These are phyloP conservation scores for Lentinula novae-zelandiae DNA, from an alignment of 1,284 basidiomycete species.

Conservation along the genomic window DNA sequence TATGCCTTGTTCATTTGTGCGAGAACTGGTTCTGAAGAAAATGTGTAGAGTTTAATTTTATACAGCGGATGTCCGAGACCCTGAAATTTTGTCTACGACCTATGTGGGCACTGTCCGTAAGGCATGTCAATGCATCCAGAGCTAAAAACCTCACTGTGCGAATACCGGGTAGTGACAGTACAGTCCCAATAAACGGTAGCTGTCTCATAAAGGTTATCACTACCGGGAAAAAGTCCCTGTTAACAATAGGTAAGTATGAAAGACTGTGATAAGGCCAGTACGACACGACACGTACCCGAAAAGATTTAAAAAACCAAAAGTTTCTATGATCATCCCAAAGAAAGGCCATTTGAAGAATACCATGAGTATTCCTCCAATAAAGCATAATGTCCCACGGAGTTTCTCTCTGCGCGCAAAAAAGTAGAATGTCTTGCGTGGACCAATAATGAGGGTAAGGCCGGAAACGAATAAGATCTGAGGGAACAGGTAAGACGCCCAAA, in stretches of 20 bases:
- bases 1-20: neutral
- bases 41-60: conserved; percentile 26
- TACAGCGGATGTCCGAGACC: conserved; percentile 74
- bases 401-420: conserved; percentile 98
- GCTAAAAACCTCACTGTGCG: conserved; percentile 48
- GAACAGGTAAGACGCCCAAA: neutral
- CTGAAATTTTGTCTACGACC: conserved; percentile 72
- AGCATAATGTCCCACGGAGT: conserved; percentile 89
- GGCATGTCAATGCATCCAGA: conserved; percentile 5
- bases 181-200: conserved; percentile 86
- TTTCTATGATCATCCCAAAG: conserved; percentile 90
- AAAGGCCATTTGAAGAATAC: conserved; percentile 94
- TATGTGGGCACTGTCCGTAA: conserved; percentile 23
- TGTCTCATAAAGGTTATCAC: conserved; percentile 95
- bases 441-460: conserved; percentile 92
- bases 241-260: conserved; percentile 4
- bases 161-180: conserved; percentile 86
- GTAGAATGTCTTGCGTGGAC: conserved; percentile 94
- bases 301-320: conserved; percentile 93
- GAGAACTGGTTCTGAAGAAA: neutral
- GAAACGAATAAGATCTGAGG: conserved; percentile 86
- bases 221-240: conserved; percentile 98
- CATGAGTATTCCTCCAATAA: conserved; percentile 84
- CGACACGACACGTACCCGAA: conserved; percentile 81
- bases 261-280: neutral